Conservation (phyloP, 2,329 filamentous ascomycete genomes). For the Aspergillus fijiensis region DNA sequence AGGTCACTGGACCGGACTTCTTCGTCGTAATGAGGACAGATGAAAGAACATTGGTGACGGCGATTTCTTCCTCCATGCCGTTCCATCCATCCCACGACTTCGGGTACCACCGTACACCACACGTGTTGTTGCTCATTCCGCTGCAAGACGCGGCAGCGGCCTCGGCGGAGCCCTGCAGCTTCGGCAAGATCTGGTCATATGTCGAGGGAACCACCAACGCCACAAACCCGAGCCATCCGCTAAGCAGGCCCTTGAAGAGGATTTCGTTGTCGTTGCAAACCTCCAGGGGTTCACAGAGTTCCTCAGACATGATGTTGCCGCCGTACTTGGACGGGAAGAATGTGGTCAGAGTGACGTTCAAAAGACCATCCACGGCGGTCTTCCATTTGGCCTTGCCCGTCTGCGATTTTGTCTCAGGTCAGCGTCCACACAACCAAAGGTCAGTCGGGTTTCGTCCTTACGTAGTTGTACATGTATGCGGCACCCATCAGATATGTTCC, state of each 20-base stretch:
- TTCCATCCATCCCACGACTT: constrained; percentile 55
- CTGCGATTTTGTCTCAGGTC: constrained; percentile 45
- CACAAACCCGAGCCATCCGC: constrained; percentile 63
- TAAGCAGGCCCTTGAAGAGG: constrained; percentile 69
- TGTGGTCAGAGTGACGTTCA: constrained; percentile 46
- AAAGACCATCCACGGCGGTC: constrained; percentile 54
- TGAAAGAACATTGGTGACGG: constrained; percentile 62
- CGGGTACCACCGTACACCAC: constrained; percentile 63
- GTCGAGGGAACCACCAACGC: constrained; percentile 64
- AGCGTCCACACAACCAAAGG: neutral
- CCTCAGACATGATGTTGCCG: constrained; percentile 60
- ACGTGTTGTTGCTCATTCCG: constrained; percentile 57
- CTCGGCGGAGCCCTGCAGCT: constrained; percentile 57
- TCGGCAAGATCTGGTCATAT: constrained; percentile 54
- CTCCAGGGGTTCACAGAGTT: constrained; percentile 60
- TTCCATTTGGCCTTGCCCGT: constrained; percentile 52
- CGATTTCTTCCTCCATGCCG: constrained; percentile 69
- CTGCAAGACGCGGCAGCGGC: constrained; percentile 64
- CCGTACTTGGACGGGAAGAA: constrained; percentile 49
- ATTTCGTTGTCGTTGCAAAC: constrained; percentile 70
- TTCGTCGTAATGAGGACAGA: constrained; percentile 54
- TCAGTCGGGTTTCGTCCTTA: constrained; percentile 26
- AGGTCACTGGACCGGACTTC: constrained; percentile 45
- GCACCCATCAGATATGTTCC: constrained; percentile 60
- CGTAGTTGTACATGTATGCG: constrained; percentile 67